Conservation (phyloP, 176 grass and related monocot species). For the Pontederia crassipes region DNA sequence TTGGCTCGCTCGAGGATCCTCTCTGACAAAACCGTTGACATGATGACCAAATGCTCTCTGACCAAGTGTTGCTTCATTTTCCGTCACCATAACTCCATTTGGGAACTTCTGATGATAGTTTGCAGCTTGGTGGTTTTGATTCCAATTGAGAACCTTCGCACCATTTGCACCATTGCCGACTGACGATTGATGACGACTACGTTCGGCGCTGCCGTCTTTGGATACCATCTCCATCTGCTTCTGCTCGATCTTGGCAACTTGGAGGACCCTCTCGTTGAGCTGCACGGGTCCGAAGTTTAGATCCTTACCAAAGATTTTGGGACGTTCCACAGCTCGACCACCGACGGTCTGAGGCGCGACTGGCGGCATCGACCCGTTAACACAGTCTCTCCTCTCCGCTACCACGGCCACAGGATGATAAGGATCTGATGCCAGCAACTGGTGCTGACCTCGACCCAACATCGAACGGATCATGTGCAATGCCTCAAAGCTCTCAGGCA, state of each 20-base stretch:
- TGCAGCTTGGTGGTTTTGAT: neutral
- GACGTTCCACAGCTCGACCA: neutral
- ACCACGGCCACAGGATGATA: too few relatives aligned
- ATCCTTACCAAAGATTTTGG: slow-evolving; percentile 17
- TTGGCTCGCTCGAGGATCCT: neutral
- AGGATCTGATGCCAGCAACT: too few relatives aligned
- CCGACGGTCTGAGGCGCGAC: neutral
- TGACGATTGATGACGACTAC: neutral
- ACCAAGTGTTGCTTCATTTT: neutral
- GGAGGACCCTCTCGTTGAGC: neutral
- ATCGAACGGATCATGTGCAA: slow-evolving; percentile 2
- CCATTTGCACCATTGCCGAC: neutral
- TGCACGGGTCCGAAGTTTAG: neutral
- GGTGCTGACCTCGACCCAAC: neutral
- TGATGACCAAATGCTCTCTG: neutral
- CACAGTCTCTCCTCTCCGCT: slow-evolving; percentile 1
- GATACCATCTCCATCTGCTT: neutral
- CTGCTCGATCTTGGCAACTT: neutral
- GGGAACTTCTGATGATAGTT: slow-evolving; percentile 5
- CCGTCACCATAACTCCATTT: neutral
- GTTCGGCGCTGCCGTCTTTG: neutral
- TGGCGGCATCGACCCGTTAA: neutral
- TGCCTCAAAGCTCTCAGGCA: slow-evolving; percentile 13
- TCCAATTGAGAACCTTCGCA: neutral
- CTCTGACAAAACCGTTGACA: neutral